Percentiles rank a stretch among this genome's conserved stretches.
These are phyloP conservation scores for Panus rudis DNA, from an alignment of 768 basidiomycete genomes.

Conservation along the genomic window DNA sequence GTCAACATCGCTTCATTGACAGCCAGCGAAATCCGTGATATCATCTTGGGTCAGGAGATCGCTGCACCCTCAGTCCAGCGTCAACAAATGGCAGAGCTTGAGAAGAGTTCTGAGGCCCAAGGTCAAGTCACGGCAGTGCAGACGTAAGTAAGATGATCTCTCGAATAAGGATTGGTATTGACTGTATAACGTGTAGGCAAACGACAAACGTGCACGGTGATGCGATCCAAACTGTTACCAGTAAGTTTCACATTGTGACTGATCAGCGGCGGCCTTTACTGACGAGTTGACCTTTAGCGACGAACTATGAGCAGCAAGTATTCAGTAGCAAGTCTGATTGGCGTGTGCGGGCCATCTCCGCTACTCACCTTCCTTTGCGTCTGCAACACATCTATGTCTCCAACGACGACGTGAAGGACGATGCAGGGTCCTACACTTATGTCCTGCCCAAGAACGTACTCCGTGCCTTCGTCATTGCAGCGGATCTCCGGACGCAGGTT, in stretches of 20 bases:
- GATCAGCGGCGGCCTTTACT: background rate
- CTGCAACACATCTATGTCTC: slow-evolving; percentile 98
- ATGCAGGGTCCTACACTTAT: slow-evolving; percentile 89
- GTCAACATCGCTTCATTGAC: slow-evolving; percentile 98
- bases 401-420: slow-evolving; percentile 98
- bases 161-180: too few relatives aligned
- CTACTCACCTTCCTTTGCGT: slow-evolving; percentile 92
- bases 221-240: slow-evolving; percentile 91
- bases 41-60: slow-evolving; percentile 98
- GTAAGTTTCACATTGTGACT: slow-evolving; percentile 32
- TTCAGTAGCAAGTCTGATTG: slow-evolving; percentile 99
- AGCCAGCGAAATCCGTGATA: slow-evolving; percentile 93
- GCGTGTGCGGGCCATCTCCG: slow-evolving; percentile 97
- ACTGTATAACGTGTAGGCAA: slow-evolving; percentile 56
- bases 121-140: slow-evolving; percentile 94
- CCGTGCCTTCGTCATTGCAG: slow-evolving; percentile 85
- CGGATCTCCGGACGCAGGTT: slow-evolving; percentile 94
- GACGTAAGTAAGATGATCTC: slow-evolving; percentile 42
- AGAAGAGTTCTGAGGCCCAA: slow-evolving; percentile 93
- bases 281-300: slow-evolving; percentile 41
- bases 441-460: slow-evolving; percentile 97
- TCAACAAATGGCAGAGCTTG: slow-evolving; percentile 98
- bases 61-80: slow-evolving; percentile 92
- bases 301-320: slow-evolving; percentile 97
- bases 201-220: slow-evolving; percentile 98